Base-by-base conservation (phyloP, 305 asterid genomes). In the Salvia sclarea region DNA sequence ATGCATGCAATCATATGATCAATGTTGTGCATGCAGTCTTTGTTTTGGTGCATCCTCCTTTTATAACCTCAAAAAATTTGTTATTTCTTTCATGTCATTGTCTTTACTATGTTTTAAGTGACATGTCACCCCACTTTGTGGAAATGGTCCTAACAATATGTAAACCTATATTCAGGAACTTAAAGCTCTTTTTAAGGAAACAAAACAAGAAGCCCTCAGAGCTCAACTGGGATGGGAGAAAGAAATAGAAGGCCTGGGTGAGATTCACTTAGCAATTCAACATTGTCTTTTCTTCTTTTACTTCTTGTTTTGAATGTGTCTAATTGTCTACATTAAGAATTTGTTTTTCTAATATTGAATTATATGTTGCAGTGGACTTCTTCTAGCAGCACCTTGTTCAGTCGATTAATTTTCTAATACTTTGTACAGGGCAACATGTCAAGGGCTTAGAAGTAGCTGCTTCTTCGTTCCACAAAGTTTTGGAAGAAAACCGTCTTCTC, bases 401-500 rank as follows among this genome's bases (percentile, higher is more conserved):
- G 22, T 50, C 21, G 47, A 33, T 48, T 62, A 67, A 72, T 24
- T 40, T 55, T 56, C 52, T 13, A 11, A 66, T 52, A 25, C 52
- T 35, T 70, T 72, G 64, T 35, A 28, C 80, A 92, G 97, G 84
- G 68, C 77, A 80, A 75, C 88, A 88, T 83, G 80, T 88, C 41
- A 84, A 85, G 81, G 85, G 86, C 59, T 86, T 92, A 61, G 90
- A 86, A 76, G 84, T 69, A 49, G 83, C 90, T 25, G 82, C 96
- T 65, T 75, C 90, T 68, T 92, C 96, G 21, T 90, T 90, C 68
- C 95, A 92, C 64, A 78, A 86, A 70, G 87, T 92, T 63, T 66
- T 92, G 87, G 97, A 92, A 71, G 97, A 92, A 79, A 92, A 92
- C 64, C 95, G 97, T 6, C 20, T 72, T 33, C 97, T 92, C 50